Evolutionary conservation across 129 eudicot genomes (phyloP).

Genomic region (Lactuca saligna): DNA sequence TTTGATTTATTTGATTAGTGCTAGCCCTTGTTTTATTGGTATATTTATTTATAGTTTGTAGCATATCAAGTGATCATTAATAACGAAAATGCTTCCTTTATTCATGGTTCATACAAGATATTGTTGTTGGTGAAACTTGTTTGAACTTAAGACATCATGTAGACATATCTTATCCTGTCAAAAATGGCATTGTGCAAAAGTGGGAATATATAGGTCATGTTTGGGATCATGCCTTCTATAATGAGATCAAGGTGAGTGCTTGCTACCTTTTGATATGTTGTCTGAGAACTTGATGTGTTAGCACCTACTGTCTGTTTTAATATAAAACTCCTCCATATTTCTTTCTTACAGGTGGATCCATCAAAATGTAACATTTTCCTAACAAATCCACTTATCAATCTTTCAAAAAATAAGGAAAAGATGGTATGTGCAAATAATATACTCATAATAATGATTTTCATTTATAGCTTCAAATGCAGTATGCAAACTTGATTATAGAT

Average conservation of each 20-base stretch:
- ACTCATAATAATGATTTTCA: not conserved
- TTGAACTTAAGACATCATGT: slow-evolving; percentile 75
- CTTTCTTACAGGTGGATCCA: slow-evolving; percentile 70
- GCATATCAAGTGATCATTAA: not conserved
- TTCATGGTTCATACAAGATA: slow-evolving; percentile 48
- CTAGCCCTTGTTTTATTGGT: slow-evolving; percentile 9
- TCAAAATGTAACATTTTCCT: slow-evolving; percentile 88
- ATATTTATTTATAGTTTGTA: not conserved
- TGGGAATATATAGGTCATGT: slow-evolving; percentile 98
- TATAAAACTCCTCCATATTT: not conserved
- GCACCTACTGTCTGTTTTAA: not conserved
- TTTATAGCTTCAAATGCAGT: not conserved
- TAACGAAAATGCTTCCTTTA: slow-evolving; percentile 5
- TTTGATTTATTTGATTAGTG: not conserved
- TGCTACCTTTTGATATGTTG: slow-evolving; percentile 8
- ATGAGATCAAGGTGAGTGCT: slow-evolving; percentile 73
- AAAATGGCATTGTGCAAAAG: slow-evolving; percentile 91
- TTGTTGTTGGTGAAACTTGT: slow-evolving; percentile 86
- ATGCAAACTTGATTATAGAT: slow-evolving; percentile 7
- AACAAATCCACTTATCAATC: slow-evolving; percentile 95
- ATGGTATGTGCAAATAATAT: slow-evolving; percentile 52
- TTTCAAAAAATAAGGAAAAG: slow-evolving; percentile 89
- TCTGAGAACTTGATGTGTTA: not conserved
- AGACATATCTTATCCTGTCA: slow-evolving; percentile 93
- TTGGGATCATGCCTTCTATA: slow-evolving; percentile 93